Conservation (phyloP, 306 rosid genomes). For the Cicer pinnatifidum region DNA sequence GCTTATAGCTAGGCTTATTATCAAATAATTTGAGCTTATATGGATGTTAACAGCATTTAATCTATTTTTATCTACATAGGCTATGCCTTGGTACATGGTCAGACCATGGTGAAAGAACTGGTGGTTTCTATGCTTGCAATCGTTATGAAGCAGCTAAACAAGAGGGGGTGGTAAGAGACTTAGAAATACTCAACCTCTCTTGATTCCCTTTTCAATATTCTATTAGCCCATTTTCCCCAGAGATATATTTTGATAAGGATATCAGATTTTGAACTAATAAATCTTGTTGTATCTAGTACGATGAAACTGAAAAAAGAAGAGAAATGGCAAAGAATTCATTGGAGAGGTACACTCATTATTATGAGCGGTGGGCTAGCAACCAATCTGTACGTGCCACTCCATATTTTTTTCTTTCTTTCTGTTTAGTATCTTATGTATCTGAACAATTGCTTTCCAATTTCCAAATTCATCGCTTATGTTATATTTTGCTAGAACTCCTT, state of each 20-base stretch:
- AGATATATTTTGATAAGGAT: conserved; percentile 23
- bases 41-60: conserved; percentile 29
- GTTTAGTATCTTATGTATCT: conserved; percentile 17
- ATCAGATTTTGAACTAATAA: conserved; percentile 37
- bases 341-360: conserved; percentile 97
- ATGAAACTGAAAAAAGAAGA: conserved; percentile 85
- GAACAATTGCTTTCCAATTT: conserved; percentile 24
- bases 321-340: conserved; percentile 99
- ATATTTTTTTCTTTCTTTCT: conserved; percentile 48
- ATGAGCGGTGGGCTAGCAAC: conserved; percentile 99
- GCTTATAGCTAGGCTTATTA: background rate
- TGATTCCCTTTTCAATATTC: conserved; percentile 32
- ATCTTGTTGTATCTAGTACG: conserved; percentile 52
- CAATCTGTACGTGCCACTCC: conserved; percentile 69
- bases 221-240: background rate
- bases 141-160: conserved; percentile 65
- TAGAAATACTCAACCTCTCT: conserved; percentile 18
- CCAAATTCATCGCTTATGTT: background rate
- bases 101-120: conserved; percentile 71
- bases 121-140: conserved; percentile 77
- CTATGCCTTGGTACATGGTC: conserved; percentile 81
- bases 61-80: conserved; percentile 56
- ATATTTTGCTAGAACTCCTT: conserved; percentile 31
- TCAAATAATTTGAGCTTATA: conserved; percentile 28
- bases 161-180: conserved; percentile 65